Conservation (phyloP, 1,284 basidiomycete species). For the Cutaneotrichosporon cutaneum region DNA sequence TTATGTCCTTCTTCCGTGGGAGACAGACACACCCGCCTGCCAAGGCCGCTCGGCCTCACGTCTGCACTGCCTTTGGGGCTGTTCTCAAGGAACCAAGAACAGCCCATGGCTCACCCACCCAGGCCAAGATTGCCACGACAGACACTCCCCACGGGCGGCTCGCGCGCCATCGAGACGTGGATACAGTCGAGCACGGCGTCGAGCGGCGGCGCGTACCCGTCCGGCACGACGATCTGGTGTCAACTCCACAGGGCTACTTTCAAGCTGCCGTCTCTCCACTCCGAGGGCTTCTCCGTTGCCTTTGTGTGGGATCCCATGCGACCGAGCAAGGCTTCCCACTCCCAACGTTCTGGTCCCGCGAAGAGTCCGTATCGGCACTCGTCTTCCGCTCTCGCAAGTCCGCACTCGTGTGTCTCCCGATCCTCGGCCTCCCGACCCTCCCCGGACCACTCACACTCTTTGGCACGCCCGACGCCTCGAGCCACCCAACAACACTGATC, state of each 20-base stretch:
- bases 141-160: background rate
- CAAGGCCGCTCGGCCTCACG: background rate
- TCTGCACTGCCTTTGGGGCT: background rate
- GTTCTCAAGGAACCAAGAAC: background rate
- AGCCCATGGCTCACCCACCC: background rate
- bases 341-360: too few species aligned
- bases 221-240: slow-evolving; percentile 2
- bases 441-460: background rate
- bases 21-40: too few species aligned
- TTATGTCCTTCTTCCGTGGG: too few species aligned
- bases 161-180: background rate
- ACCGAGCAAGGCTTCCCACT: too few species aligned
- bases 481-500: slow-evolving; percentile 10
- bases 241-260: background rate
- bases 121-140: background rate
- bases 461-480: background rate
- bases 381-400: too few species aligned
- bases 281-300: background rate
- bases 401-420: too few species aligned
- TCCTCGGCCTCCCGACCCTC: background rate
- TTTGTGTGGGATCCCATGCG: too few species aligned
- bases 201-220: background rate
- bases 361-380: too few species aligned
- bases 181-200: slow-evolving; percentile 6
- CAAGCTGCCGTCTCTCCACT: background rate